Base-by-base conservation (phyloP, 2,329 filamentous ascomycete genomes). In the Xylariaceae sp. region DNA sequence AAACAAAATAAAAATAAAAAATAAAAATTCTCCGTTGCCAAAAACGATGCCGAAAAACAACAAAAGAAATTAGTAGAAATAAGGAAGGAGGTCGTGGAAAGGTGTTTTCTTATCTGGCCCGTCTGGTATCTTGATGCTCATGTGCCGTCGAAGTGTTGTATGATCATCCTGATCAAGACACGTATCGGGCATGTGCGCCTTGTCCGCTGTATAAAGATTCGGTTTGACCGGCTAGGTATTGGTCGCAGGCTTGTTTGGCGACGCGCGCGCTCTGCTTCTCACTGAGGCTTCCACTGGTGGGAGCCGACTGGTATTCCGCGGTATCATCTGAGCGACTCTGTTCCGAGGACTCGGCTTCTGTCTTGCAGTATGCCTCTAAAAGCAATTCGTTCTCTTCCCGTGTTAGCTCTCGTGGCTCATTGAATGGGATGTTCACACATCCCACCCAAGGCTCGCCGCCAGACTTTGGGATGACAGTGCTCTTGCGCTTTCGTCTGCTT, bases 401-500 rank as follows among this genome's bases (percentile, higher is more conserved):
- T 1, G 68, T 67, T 53, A 72, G 62, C 29, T 58, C 60, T 26
- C 50, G 61, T n/a, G 40, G 47, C 11, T 62, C 47, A 12, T 59
- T 58, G 59, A 61, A 62, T 34, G 56, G 56, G 19, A 63, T 50
- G 19, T 54, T 54, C 4, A 55, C 47, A n/a, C 44, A 51, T 27
- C 61, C 54, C 7, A 54, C 62, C 64, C 63, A 47, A 53, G 53
- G 31, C 54, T 61, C 59, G 26, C 53, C 47, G 27, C 51, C 50
- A 2, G 63, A 43, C 31, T 61, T 60, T 42, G 62, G 63, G 19
- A 51, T 57, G 50, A 58, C 60, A 7, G 59, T 53, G 47, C 61
- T 64, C 56, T 69, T 71, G n/a, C 71, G 65, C 56, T 73, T 75
- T 44, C 72, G 72, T n/a, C 76, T 72, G 3, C 75, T 72, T 31